Conservation (phyloP, 2,329 filamentous ascomycete species). For the Calonectria multiphialidica region DNA sequence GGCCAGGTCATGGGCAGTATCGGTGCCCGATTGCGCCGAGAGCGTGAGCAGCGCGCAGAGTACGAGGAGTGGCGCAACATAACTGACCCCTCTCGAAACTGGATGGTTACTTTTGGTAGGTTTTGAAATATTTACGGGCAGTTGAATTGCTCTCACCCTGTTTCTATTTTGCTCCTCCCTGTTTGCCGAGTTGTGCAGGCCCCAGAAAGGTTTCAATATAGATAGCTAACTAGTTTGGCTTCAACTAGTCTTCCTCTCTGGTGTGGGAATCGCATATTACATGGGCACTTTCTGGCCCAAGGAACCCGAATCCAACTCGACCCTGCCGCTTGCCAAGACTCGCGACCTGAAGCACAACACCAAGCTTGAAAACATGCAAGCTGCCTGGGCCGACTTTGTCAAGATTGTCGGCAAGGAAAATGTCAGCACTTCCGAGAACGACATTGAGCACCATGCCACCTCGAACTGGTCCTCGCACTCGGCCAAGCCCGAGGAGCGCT, state of each 20-base stretch:
- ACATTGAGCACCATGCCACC: constrained; percentile 68
- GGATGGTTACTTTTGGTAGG: constrained; percentile 68
- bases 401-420: constrained; percentile 73
- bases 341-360: constrained; percentile 68
- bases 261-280: constrained; percentile 67
- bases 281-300: constrained; percentile 68
- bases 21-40: constrained; percentile 64
- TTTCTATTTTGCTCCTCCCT: too few relatives aligned
- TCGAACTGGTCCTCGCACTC: constrained; percentile 75
- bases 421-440: constrained; percentile 69
- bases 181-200: too few relatives aligned
- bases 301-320: constrained; percentile 66
- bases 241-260: constrained; percentile 62
- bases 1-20: constrained; percentile 73
- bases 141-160: neutral
- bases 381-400: constrained; percentile 77
- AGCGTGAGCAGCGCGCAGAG: constrained; percentile 65
- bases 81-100: constrained; percentile 58
- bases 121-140: neutral
- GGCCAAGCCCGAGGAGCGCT: constrained; percentile 59
- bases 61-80: constrained; percentile 58
- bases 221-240: neutral
- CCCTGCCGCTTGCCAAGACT: constrained; percentile 67
- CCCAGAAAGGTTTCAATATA: too few relatives aligned
- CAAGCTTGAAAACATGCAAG: constrained; percentile 73